Percentiles rank a stretch among this genome's conserved stretches.
phyloP scores from a whole-genome alignment of 208 protist species.

The Crithidia expoeki region DNA sequence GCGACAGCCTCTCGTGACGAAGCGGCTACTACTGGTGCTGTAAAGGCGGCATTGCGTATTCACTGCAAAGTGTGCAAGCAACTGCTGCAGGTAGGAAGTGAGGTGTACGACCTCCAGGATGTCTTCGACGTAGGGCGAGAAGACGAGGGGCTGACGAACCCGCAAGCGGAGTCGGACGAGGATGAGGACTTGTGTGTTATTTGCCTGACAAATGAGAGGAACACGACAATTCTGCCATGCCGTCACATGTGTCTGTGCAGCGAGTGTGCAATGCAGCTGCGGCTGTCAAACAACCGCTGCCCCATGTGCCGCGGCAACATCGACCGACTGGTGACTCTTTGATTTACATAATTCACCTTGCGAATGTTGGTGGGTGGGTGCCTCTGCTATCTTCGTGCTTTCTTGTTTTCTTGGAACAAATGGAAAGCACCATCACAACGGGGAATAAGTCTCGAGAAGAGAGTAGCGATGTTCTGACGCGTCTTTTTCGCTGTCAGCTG shows the following conservation, averaged over 20 bases:
- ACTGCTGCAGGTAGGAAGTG: slow-evolving; percentile 64
- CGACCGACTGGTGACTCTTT: slow-evolving; percentile 70
- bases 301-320: slow-evolving; percentile 89
- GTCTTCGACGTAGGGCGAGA: slow-evolving; percentile 70
- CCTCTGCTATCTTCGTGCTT: slow-evolving; percentile 22
- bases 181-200: slow-evolving; percentile 82
- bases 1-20: neutral
- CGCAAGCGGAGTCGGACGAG: slow-evolving; percentile 19
- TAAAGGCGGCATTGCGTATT: neutral
- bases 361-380: neutral
- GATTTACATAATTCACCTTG: neutral
- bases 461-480: no score
- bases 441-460: no score
- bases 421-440: no score
- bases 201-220: slow-evolving; percentile 80
- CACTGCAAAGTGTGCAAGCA: slow-evolving; percentile 57
- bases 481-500: no score
- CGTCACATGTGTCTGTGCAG: slow-evolving; percentile 92
- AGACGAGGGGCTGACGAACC: slow-evolving; percentile 30
- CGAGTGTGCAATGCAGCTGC: slow-evolving; percentile 82
- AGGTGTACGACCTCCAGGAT: slow-evolving; percentile 85
- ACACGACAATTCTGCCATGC: slow-evolving; percentile 93
- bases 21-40: neutral
- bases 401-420: no score
- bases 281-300: slow-evolving; percentile 85